phyloP scores from a whole-genome alignment of 208 protist species.

The Leishmania amazonensis region DNA sequence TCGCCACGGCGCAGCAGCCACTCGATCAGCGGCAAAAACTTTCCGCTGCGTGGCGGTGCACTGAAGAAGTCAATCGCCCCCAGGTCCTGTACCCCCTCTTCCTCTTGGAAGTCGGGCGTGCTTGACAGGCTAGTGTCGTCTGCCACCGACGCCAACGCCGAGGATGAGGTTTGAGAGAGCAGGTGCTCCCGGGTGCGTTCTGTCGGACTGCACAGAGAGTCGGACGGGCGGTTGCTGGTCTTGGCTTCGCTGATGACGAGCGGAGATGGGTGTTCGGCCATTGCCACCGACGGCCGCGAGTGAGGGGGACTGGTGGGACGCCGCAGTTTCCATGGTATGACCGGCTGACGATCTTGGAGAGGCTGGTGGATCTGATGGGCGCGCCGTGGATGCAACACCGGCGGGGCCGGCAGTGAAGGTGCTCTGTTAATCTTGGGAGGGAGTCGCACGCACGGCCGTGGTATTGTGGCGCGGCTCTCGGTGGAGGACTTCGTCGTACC shows the following conservation, averaged over 20 bases:
- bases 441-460: neutral
- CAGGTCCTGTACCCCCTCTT: constrained; percentile 15
- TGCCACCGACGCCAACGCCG: neutral
- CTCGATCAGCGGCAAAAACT: constrained; percentile 36
- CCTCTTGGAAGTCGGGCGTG: constrained; percentile 7
- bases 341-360: neutral
- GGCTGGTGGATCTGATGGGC: constrained; percentile 3
- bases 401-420: neutral
- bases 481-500: neutral
- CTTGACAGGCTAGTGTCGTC: neutral
- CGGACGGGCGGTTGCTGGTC: neutral
- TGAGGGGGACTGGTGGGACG: neutral
- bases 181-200: neutral
- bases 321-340: neutral
- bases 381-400: neutral
- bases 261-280: neutral
- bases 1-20: constrained; percentile 34
- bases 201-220: neutral
- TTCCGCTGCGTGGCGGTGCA: constrained; percentile 18
- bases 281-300: too few species aligned
- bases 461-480: neutral
- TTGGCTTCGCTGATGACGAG: too few species aligned
- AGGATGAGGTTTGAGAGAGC: constrained; percentile 4
- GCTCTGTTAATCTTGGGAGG: neutral
- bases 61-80: constrained; percentile 18